Evolutionary conservation across 345 rosid species (phyloP).

Genomic region (Citrus trifoliata): DNA sequence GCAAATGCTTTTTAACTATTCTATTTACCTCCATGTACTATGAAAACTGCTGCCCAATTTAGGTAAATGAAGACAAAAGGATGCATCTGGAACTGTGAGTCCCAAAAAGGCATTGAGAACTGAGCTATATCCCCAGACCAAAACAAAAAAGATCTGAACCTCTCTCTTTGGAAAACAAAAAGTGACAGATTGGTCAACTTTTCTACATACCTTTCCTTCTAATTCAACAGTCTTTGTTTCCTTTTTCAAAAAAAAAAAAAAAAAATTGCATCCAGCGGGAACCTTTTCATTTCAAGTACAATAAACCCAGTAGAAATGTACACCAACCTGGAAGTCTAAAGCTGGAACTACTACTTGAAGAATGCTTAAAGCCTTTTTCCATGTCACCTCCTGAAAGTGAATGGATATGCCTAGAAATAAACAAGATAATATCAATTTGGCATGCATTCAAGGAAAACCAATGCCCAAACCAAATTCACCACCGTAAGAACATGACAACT

Average conservation of each 20-base stretch:
- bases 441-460: constrained; percentile 13
- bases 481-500: background rate
- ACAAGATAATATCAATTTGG: constrained; percentile 20
- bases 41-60: background rate
- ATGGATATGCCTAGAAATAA: constrained; percentile 67
- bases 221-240: background rate
- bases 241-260: background rate
- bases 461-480: constrained; percentile 13
- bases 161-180: background rate
- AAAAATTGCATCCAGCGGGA: background rate
- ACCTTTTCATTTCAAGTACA: constrained; percentile 3
- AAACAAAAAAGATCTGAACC: background rate
- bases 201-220: background rate
- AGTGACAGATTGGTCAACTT: background rate
- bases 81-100: background rate
- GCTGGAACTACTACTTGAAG: constrained; percentile 48
- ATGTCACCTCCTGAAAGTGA: constrained; percentile 74
- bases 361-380: constrained; percentile 56
- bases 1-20: background rate
- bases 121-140: background rate
- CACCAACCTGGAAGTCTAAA: constrained; percentile 81
- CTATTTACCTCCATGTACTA: background rate
- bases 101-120: background rate
- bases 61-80: background rate
- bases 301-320: background rate